phyloP scores from a whole-genome alignment of 2,329 filamentous ascomycete species.

The Colletotrichum lupini region DNA sequence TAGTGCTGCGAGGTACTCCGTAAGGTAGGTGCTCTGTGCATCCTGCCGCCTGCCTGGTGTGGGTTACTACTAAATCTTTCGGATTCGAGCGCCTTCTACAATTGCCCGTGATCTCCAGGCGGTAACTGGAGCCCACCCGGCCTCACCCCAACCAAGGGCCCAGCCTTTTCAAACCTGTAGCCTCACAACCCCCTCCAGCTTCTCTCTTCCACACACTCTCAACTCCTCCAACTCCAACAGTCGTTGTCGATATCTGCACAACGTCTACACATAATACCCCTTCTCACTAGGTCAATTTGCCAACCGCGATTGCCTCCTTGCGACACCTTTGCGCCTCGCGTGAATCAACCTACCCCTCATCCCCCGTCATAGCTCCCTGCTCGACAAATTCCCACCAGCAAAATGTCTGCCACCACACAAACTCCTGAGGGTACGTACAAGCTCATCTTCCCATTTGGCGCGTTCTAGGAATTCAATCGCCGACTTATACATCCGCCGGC shows the following conservation, averaged over 20 bases:
- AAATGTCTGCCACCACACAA: conserved; percentile 43
- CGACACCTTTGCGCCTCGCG: conserved; percentile 29
- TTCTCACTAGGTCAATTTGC: background rate
- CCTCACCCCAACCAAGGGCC: conserved; percentile 28
- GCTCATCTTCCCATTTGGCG: background rate
- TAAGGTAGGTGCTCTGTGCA: background rate
- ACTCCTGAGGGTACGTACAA: conserved; percentile 53
- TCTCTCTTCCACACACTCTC: conserved; percentile 6
- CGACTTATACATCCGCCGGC: background rate
- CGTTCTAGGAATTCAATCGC: background rate
- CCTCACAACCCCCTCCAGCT: conserved; percentile 31
- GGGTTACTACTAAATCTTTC: conserved; percentile 33
- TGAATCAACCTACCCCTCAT: conserved; percentile 32
- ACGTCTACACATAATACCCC: background rate
- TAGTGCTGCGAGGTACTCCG: background rate
- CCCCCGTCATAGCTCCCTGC: conserved; percentile 33
- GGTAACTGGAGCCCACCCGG: conserved; percentile 32
- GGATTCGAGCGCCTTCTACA: conserved; percentile 36
- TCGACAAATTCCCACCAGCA: conserved; percentile 31
- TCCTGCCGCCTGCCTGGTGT: conserved; percentile 14
- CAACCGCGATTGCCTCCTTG: conserved; percentile 16
- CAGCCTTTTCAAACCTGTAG: conserved; percentile 32
- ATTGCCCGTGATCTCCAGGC: conserved; percentile 35
- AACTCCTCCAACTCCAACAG: conserved; percentile 5
- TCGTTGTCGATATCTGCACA: conserved; percentile 2